Conservation (phyloP, 1,139 yeast species). For the Lodderomyces orthopsilosis region DNA sequence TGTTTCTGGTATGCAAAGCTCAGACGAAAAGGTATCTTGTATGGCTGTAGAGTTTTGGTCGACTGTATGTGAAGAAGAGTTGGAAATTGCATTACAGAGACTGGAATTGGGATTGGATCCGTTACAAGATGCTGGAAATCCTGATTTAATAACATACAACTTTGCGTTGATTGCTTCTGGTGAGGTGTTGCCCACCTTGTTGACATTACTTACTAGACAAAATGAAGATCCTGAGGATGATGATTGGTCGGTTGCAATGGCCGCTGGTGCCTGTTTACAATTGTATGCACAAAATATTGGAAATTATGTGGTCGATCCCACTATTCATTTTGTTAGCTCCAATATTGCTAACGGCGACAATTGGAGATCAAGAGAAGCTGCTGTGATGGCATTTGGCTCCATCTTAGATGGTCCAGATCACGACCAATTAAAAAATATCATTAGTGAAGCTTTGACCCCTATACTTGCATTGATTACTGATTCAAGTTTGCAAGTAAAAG, state of each 20-base stretch:
- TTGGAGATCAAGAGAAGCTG: conserved; percentile 95
- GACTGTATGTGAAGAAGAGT: conserved; percentile 94
- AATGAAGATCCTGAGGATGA: conserved; percentile 92
- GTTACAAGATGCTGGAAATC: conserved; percentile 15
- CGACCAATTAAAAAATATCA: conserved; percentile 61
- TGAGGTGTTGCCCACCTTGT: conserved; percentile 84
- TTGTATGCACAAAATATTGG: conserved; percentile 90
- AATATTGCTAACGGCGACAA: conserved; percentile 50
- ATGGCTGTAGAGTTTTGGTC: conserved; percentile 99
- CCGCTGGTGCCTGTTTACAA: conserved; percentile 96
- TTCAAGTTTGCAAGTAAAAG: conserved; percentile 79
- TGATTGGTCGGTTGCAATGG: conserved; percentile 98
- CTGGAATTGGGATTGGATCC: conserved; percentile 50
- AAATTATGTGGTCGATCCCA: conserved; percentile 79
- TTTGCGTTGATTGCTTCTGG: conserved; percentile 82
- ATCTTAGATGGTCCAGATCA: conserved; percentile 93
- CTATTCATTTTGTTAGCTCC: conserved; percentile 76
- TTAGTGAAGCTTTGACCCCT: conserved; percentile 80
- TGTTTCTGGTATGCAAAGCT: conserved; percentile 85
- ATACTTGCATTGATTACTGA: conserved; percentile 73
- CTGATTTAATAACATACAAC: conserved; percentile 51
- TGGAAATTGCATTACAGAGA: conserved; percentile 69
- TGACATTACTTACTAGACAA: conserved; percentile 77
- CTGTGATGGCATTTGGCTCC: conserved; percentile 98
- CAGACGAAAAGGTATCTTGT: conserved; percentile 85